Conservation (phyloP, 2,329 filamentous ascomycete genomes). For the Aspergillus pseudoviridinutans region DNA sequence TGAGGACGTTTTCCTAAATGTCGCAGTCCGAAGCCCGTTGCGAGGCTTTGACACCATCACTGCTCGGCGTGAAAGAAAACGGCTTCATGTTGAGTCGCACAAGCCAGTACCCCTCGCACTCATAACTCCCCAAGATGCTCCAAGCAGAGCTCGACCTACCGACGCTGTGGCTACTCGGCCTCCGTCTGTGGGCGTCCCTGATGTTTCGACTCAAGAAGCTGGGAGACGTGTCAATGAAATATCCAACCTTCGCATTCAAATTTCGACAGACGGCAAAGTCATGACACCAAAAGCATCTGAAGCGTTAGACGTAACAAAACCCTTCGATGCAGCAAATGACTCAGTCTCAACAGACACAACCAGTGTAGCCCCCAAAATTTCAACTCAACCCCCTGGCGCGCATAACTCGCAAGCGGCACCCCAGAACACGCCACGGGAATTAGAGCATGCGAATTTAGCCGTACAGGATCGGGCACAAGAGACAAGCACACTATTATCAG, state of each 20-base stretch:
- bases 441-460: neutral
- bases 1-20: constrained; percentile 13
- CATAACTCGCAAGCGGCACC: neutral
- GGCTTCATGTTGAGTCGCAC: neutral
- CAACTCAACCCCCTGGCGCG: neutral
- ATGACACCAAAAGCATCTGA: neutral
- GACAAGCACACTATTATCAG: neutral
- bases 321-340: neutral
- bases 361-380: neutral
- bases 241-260: neutral
- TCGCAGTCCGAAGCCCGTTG: constrained; percentile 20
- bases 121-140: neutral
- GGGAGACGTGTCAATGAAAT: neutral
- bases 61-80: neutral
- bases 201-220: neutral
- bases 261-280: neutral
- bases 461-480: neutral
- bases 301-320: neutral
- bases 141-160: neutral
- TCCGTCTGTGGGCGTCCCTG: neutral
- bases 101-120: neutral
- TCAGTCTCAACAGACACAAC: neutral
- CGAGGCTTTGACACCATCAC: constrained; percentile 7
- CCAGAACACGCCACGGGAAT: neutral
- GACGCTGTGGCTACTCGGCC: neutral